Percentiles rank a stretch among this genome's conserved stretches.
phyloP scores from a whole-genome alignment of 1,139 yeast genomes.

The Protomyces inouyei region DNA sequence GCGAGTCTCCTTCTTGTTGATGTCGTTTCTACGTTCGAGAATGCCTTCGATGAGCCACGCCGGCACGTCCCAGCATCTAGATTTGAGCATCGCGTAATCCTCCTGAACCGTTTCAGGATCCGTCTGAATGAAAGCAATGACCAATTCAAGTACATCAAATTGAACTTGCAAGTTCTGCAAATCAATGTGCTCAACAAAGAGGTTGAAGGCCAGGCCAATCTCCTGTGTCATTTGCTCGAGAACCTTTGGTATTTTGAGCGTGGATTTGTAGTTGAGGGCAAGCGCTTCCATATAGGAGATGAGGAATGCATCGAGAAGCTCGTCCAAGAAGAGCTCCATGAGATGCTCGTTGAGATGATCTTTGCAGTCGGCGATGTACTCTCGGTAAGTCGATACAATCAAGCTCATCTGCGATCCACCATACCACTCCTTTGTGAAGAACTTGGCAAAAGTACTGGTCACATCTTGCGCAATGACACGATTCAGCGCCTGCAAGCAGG shows the following conservation, averaged over 20 bases:
- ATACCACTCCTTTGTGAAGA: conserved; percentile 52
- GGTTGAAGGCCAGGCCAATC: conserved; percentile 25
- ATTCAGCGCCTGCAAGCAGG: conserved; percentile 58
- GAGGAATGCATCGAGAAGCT: conserved; percentile 49
- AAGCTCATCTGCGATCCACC: conserved; percentile 30
- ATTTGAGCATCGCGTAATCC: conserved; percentile 24
- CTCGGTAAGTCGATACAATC: conserved; percentile 40
- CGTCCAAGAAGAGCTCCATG: conserved; percentile 52
- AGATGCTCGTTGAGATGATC: conserved; percentile 52
- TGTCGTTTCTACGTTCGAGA: conserved; percentile 24
- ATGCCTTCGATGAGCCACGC: conserved; percentile 27
- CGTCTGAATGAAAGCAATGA: conserved; percentile 26
- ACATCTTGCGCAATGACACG: conserved; percentile 70
- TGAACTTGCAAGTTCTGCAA: conserved; percentile 20
- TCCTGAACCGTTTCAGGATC: conserved; percentile 14
- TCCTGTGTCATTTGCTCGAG: conserved; percentile 30
- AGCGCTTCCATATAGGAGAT: conserved; percentile 49
- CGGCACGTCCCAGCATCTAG: conserved; percentile 27
- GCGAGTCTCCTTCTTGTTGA: conserved; percentile 24
- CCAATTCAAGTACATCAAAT: conserved; percentile 27
- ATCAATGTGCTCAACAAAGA: conserved; percentile 28
- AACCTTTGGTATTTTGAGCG: conserved; percentile 23
- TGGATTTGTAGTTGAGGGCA: conserved; percentile 36
- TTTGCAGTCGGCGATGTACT: conserved; percentile 43
- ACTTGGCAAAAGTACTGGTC: conserved; percentile 46